Evolutionary conservation across 2,329 filamentous ascomycete species (phyloP).

Genomic region (Penicillium hesseltinei): DNA sequence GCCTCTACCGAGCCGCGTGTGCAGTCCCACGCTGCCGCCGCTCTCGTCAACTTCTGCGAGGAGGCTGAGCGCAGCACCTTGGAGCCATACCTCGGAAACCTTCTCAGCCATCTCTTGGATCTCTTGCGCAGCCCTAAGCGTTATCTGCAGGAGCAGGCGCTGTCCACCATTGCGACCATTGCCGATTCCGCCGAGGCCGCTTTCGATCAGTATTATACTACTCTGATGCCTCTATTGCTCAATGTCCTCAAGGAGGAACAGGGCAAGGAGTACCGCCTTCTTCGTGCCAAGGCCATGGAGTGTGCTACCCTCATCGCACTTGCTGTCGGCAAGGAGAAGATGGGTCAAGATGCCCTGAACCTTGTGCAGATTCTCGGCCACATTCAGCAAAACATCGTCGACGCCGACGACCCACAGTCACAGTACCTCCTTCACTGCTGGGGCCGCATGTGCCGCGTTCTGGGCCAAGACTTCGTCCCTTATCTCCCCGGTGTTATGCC

Average conservation of each 20-base stretch:
- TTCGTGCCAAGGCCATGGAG: slow-evolving; percentile 98
- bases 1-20: slow-evolving; percentile 88
- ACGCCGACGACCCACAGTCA: slow-evolving; percentile 90
- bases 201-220: slow-evolving; percentile 93
- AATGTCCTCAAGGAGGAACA: slow-evolving; percentile 85
- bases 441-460: slow-evolving; percentile 96
- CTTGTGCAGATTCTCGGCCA: slow-evolving; percentile 83
- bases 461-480: slow-evolving; percentile 85
- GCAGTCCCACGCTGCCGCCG: slow-evolving; percentile 95
- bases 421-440: slow-evolving; percentile 98
- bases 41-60: slow-evolving; percentile 97
- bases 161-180: slow-evolving; percentile 97
- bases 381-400: slow-evolving; percentile 82
- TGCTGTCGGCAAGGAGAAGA: slow-evolving; percentile 88
- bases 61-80: slow-evolving; percentile 90
- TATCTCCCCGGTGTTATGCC: slow-evolving; percentile 94
- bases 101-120: slow-evolving; percentile 80
- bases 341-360: slow-evolving; percentile 81
- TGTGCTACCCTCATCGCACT: slow-evolving; percentile 92
- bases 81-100: slow-evolving; percentile 87
- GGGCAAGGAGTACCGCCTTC: slow-evolving; percentile 85
- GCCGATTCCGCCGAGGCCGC: slow-evolving; percentile 96
- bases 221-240: slow-evolving; percentile 91
- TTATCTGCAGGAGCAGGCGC: slow-evolving; percentile 94
- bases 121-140: slow-evolving; percentile 88